Conservation (phyloP, 257 asterid species). For the Solanum lignicaule region DNA sequence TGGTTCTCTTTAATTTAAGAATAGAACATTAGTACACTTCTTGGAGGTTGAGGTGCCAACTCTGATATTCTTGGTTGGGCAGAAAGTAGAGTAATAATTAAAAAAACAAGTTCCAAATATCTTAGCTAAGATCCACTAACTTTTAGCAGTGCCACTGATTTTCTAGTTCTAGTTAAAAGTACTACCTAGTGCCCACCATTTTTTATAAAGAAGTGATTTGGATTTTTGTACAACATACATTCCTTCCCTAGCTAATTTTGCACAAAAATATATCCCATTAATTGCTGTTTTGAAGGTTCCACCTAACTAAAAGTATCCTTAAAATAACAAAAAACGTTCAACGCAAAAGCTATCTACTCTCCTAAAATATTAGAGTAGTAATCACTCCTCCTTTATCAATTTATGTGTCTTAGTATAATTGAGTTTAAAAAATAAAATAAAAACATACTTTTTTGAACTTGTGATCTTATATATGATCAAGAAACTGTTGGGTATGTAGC, state of each 20-base stretch:
- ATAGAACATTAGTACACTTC: not conserved
- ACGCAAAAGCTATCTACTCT: not conserved
- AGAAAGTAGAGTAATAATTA: not conserved
- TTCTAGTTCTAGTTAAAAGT: not conserved
- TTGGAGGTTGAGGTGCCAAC: not conserved
- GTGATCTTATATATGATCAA: not conserved
- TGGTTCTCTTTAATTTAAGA: not conserved
- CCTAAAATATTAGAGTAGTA: not conserved
- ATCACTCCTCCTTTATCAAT: not conserved
- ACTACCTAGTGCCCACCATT: not conserved
- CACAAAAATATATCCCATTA: not conserved
- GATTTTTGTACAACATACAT: constrained; percentile 5
- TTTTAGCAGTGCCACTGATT: not conserved
- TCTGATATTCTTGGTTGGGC: not conserved
- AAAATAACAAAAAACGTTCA: not conserved
- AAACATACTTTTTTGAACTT: not conserved
- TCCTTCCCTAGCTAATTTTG: not conserved
- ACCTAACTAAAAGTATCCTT: not conserved
- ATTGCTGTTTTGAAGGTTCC: not conserved
- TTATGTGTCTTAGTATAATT: not conserved
- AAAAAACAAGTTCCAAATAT: not conserved
- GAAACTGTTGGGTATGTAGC: too few relatives aligned
- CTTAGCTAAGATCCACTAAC: not conserved
- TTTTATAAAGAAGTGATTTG: constrained; percentile 1
- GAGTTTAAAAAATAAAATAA: not conserved